Conservation (phyloP, 768 basidiomycete genomes). For the Melanogaster broomeanus region DNA sequence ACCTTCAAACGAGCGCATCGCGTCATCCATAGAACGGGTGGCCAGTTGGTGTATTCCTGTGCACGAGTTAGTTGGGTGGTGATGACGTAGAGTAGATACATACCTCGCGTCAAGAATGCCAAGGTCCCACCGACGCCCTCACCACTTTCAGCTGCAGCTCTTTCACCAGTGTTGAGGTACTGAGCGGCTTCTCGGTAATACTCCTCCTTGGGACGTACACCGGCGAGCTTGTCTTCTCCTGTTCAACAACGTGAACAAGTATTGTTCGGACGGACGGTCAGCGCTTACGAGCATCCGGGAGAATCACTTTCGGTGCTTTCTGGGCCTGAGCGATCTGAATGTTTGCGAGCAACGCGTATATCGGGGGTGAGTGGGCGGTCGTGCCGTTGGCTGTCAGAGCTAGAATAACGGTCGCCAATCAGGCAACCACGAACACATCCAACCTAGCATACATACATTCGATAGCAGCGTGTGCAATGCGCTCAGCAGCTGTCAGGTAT, state of each 20-base stretch:
- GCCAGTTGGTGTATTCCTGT: conserved; percentile 83
- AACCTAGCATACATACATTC: conserved; percentile 53
- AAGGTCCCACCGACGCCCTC: conserved; percentile 57
- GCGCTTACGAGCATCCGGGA: conserved; percentile 70
- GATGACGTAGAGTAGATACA: conserved; percentile 4
- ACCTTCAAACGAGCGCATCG: conserved; percentile 77
- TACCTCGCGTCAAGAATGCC: conserved; percentile 69
- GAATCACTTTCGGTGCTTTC: conserved; percentile 78
- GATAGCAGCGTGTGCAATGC: conserved; percentile 66
- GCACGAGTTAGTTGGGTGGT: background rate
- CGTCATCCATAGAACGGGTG: conserved; percentile 78
- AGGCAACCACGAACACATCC: background rate
- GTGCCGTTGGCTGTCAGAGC: conserved; percentile 54
- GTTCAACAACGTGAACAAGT: background rate
- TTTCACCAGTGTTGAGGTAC: conserved; percentile 62
- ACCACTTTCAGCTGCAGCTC: conserved; percentile 56
- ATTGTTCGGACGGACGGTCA: background rate
- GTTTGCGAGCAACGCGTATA: conserved; percentile 84
- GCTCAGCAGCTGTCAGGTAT: conserved; percentile 73
- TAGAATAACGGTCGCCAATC: conserved; percentile 23
- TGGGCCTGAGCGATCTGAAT: conserved; percentile 79
- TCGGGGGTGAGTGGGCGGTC: conserved; percentile 59
- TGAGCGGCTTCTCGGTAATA: conserved; percentile 71
- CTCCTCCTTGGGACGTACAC: conserved; percentile 65
- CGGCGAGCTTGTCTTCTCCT: conserved; percentile 68